Conservation (phyloP, 352 stramenopile species). For the Phytopythium mirpurense region DNA sequence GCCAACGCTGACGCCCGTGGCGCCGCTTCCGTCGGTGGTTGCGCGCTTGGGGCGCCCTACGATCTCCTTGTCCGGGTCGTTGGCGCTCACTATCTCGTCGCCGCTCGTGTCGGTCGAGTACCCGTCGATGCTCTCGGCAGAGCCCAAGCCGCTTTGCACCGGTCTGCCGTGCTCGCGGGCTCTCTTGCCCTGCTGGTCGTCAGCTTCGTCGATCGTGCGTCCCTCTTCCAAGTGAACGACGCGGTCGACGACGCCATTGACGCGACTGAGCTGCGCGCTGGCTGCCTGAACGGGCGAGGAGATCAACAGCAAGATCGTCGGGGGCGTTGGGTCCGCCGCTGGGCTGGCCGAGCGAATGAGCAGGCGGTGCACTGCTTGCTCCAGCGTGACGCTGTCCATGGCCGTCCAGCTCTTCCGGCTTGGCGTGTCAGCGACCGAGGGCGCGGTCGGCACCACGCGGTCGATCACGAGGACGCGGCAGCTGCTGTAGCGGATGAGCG, state of each 20-base stretch:
- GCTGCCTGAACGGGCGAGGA: neutral
- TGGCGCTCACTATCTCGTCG: constrained; percentile 6
- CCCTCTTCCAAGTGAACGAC: neutral
- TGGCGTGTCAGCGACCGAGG: neutral
- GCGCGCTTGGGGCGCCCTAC: neutral
- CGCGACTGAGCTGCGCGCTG: neutral
- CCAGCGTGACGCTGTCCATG: neutral
- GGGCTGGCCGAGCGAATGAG: neutral
- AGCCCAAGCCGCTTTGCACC: neutral
- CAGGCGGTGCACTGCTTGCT: neutral
- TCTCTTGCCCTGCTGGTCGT: neutral
- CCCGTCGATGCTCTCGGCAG: neutral
- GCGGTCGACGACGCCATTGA: constrained; percentile 2
- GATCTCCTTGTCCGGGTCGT: constrained; percentile 4
- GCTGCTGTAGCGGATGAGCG: constrained; percentile 21
- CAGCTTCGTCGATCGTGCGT: neutral
- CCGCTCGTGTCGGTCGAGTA: constrained; percentile 2
- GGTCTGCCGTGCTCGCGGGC: neutral
- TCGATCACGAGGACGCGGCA: constrained; percentile 5
- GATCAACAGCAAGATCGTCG: neutral
- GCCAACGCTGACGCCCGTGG: neutral
- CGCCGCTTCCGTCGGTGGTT: neutral
- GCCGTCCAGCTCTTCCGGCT: neutral
- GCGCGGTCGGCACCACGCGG: neutral
- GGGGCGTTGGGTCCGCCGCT: neutral